These are phyloP conservation scores for Sambucus nigra DNA, from an alignment of 129 eudicot genomes.

Conservation along the genomic window DNA sequence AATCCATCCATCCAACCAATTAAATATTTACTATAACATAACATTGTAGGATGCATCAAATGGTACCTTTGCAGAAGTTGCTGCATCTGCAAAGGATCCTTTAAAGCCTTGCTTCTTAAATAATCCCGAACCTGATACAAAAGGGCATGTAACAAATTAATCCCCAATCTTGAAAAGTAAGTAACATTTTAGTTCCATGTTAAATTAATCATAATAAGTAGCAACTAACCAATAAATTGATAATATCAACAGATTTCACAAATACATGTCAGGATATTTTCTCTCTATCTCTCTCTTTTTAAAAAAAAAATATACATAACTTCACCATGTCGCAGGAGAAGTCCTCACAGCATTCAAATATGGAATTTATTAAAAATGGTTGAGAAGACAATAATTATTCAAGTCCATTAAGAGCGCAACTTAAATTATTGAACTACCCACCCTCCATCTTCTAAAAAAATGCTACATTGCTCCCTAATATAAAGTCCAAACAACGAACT, in stretches of 20 bases:
- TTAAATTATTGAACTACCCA: neutral
- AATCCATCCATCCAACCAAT: neutral
- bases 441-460: neutral
- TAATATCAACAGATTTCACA: neutral
- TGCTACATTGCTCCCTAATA: neutral
- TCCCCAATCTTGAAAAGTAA: neutral
- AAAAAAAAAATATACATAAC: neutral
- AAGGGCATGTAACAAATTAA: neutral
- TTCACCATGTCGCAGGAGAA: neutral
- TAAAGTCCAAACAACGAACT: neutral
- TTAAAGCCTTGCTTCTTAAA: constrained; percentile 73
- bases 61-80: constrained; percentile 87
- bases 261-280: too few relatives aligned
- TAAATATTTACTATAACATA: too few relatives aligned
- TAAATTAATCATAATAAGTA: neutral
- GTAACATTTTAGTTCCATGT: too few relatives aligned
- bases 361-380: too few relatives aligned
- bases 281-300: too few relatives aligned
- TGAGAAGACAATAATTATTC: neutral
- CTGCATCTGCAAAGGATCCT: constrained; percentile 79
- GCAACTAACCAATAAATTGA: neutral
- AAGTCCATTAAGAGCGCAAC: neutral
- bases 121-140: constrained; percentile 63
- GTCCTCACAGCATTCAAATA: too few relatives aligned
- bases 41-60: neutral